A percentile compares a stretch with the other conserved stretches of the same genome.
These are phyloP conservation scores for Amphibolis antarctica DNA, from an alignment of 106 monocot species.

Conservation along the genomic window DNA sequence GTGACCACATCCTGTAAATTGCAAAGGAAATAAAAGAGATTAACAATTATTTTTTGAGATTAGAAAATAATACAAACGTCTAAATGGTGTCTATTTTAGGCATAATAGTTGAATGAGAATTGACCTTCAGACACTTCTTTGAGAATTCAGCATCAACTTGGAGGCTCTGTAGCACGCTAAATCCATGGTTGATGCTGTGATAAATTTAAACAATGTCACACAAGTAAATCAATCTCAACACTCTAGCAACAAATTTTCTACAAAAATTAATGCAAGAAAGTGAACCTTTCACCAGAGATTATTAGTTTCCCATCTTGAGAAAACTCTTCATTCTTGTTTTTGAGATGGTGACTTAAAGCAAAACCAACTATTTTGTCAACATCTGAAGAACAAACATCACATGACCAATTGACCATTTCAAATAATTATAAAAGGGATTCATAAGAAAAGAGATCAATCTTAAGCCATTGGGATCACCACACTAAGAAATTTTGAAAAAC, in stretches of 20 bases:
- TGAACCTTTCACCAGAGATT: conserved; percentile 68
- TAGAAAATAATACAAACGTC: background rate
- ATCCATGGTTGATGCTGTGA: conserved; percentile 20
- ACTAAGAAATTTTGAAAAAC: too few relatives aligned
- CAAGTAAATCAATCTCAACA: background rate
- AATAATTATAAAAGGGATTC: too few relatives aligned
- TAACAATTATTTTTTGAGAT: background rate
- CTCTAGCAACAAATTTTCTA: background rate
- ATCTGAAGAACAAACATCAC: conserved; percentile 24
- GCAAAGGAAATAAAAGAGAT: background rate
- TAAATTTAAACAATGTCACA: background rate
- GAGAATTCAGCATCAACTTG: conserved; percentile 17
- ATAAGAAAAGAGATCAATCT: too few relatives aligned
- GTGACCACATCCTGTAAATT: conserved; percentile 76
- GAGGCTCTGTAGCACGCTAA: conserved; percentile 15
- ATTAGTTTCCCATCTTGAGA: conserved; percentile 40
- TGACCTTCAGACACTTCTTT: conserved; percentile 25
- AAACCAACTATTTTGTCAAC: conserved; percentile 93
- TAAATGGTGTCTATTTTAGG: too few relatives aligned
- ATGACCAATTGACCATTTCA: background rate
- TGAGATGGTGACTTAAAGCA: conserved; percentile 72
- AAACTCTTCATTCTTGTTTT: conserved; percentile 18
- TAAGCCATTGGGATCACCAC: too few relatives aligned
- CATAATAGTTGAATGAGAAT: background rate
- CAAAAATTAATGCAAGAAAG: background rate